Percentiles rank a stretch among this genome's conserved stretches.
These are phyloP conservation scores for Macrophomina phaseolina DNA, from an alignment of 2,329 filamentous ascomycete genomes.

Conservation along the genomic window DNA sequence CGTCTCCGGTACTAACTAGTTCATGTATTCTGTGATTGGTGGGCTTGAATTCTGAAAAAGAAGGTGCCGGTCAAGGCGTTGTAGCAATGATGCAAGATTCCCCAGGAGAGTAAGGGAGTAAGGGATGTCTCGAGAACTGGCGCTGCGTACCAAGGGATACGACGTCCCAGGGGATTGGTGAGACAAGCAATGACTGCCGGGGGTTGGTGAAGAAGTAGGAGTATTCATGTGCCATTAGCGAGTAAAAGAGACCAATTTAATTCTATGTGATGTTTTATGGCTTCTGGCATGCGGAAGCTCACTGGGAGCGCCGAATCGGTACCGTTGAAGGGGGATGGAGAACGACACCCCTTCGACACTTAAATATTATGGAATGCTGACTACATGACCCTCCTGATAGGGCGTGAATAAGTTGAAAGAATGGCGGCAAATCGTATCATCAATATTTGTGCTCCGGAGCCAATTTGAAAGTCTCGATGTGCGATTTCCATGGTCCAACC, in stretches of 20 bases:
- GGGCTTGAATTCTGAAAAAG: background rate
- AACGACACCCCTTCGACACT: too few species aligned
- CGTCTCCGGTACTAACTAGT: slow-evolving; percentile 27
- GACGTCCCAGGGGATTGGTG: background rate
- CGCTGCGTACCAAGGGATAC: too few species aligned
- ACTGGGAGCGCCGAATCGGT: too few species aligned
- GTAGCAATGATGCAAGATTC: background rate
- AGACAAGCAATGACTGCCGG: background rate
- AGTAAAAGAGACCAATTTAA: slow-evolving; percentile 20
- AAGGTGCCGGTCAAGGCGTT: background rate
- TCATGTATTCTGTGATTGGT: background rate
- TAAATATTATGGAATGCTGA: too few species aligned
- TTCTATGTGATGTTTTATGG: background rate
- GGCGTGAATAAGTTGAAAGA: too few species aligned
- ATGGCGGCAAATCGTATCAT: too few species aligned
- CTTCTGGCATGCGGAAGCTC: too few species aligned
- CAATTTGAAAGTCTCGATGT: too few species aligned
- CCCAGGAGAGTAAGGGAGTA: background rate
- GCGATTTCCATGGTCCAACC: too few species aligned
- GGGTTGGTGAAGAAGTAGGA: background rate
- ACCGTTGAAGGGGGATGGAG: too few species aligned
- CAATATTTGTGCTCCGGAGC: too few species aligned
- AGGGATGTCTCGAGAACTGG: background rate
- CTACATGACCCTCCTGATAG: too few species aligned
- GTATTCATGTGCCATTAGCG: slow-evolving; percentile 24